Conservation (phyloP, 176 grass and related monocot genomes). For the Thinopyrum elongatum region DNA sequence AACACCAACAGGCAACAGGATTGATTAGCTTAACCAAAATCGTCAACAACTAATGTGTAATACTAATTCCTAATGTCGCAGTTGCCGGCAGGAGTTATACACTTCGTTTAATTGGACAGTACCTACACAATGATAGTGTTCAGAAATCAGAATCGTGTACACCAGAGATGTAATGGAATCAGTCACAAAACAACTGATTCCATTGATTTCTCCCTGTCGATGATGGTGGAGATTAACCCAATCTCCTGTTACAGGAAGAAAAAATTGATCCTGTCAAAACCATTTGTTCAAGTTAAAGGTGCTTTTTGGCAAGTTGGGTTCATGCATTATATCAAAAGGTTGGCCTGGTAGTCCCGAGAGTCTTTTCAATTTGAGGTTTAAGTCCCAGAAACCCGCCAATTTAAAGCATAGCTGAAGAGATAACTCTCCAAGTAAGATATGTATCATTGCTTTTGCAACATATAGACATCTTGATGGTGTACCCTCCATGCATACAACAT, state of each 20-base stretch:
- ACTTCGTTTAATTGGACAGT: too few species aligned
- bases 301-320: not conserved
- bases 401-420: not conserved
- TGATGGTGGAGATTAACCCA: conserved; percentile 5
- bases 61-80: too few species aligned
- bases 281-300: conserved; percentile 4
- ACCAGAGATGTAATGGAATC: too few species aligned
- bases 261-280: conserved; percentile 19
- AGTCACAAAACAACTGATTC: too few species aligned
- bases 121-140: too few species aligned
- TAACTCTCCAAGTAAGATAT: not conserved
- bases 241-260: conserved; percentile 49
- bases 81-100: too few species aligned
- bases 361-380: conserved; percentile 4
- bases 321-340: conserved; percentile 1
- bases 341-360: not conserved
- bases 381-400: not conserved
- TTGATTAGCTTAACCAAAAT: too few species aligned
- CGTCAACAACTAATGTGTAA: too few species aligned
- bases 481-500: not conserved
- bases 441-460: not conserved
- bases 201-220: too few species aligned
- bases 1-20: too few species aligned
- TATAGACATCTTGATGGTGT: not conserved
- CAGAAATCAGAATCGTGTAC: too few species aligned